Evolutionary conservation across 2,329 filamentous ascomycete species (phyloP).

Genomic region (Emmonsiellopsis sp.): DNA sequence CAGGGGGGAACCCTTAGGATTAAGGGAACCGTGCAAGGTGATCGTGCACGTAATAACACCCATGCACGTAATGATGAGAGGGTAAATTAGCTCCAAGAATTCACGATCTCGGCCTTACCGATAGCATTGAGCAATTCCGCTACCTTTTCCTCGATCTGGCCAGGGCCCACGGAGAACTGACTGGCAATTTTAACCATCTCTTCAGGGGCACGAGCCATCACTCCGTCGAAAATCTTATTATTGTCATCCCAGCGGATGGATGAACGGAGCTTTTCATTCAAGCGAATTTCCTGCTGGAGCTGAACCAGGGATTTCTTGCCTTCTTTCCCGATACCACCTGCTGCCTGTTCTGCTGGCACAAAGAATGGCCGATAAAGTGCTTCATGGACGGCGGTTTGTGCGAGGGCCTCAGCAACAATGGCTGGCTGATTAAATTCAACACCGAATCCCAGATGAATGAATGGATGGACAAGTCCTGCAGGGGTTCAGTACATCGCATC

Average conservation of each 20-base stretch:
- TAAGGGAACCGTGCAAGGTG: no score
- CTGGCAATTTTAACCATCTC: conserved; percentile 55
- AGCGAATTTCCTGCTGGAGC: conserved; percentile 53
- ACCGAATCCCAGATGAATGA: conserved; percentile 80
- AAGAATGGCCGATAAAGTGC: conserved; percentile 47
- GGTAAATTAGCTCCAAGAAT: no score
- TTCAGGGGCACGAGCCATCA: conserved; percentile 53
- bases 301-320: conserved; percentile 41
- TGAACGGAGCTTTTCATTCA: conserved; percentile 47
- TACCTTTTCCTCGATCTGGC: conserved; percentile 49
- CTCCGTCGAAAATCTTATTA: conserved; percentile 61
- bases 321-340: conserved; percentile 21
- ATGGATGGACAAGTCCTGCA: conserved; percentile 61
- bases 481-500: not conserved
- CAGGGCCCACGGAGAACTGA: conserved; percentile 48
- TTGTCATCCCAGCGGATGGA: conserved; percentile 46
- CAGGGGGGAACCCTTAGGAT: not conserved
- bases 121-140: conserved; percentile 63
- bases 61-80: no score
- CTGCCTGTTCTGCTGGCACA: conserved; percentile 24
- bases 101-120: conserved; percentile 26
- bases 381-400: conserved; percentile 64
- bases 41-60: no score
- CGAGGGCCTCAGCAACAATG: conserved; percentile 70
- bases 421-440: conserved; percentile 75